Evolutionary conservation across 2,329 filamentous ascomycete genomes (phyloP), one percentile per base, ranked within the genome.

Genomic region (Colletotrichum nymphaeae): DNA sequence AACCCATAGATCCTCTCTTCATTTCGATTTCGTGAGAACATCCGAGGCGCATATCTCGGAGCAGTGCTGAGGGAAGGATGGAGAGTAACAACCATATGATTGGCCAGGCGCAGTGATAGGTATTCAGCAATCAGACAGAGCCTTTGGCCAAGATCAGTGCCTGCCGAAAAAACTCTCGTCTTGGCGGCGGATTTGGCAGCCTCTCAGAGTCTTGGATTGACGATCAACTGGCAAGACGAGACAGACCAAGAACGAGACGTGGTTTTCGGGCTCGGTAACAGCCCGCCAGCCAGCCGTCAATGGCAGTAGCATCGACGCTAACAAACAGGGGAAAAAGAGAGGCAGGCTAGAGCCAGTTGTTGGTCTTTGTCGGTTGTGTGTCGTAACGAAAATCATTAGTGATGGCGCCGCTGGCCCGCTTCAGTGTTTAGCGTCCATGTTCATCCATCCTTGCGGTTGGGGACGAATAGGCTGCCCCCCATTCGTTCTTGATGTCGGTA

Each of bases 171-270:
- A 60, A 66, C 65, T 55, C 60, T 73, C 6, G 67, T 56, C 70
- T 73, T 73, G 70, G 70, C 66, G 60, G 70, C 56, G 70, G 70
- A 8, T 70, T 73, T 73, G 55, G 67, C 70, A 70, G 60, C 67
- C 67, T 73, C 70, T 65, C 55, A 65, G 64, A 69, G 60, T 49
- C 66, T 60, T 65, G 70, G 46, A 42, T 46, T 26, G 55, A 57
- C 46, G 60, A 73, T 70, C 55, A 57, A 62, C 60, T 70, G 56
- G 55, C 37, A 60, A 52, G 65, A 28, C 57, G 28, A 68, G 69
- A 67, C 30, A 64, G 32, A 69, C 65, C 63, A 59, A 72, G 65
- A 32, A 64, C 22, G 42, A 72, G 65, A 63, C 37, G 59, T 64
- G 49, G 22, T 46, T 32, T 59, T 65, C 69, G 22, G 66, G 69